Percentiles rank a stretch among this genome's conserved stretches.
phyloP scores from a whole-genome alignment of 345 rosid species.

The Populus euphratica region DNA sequence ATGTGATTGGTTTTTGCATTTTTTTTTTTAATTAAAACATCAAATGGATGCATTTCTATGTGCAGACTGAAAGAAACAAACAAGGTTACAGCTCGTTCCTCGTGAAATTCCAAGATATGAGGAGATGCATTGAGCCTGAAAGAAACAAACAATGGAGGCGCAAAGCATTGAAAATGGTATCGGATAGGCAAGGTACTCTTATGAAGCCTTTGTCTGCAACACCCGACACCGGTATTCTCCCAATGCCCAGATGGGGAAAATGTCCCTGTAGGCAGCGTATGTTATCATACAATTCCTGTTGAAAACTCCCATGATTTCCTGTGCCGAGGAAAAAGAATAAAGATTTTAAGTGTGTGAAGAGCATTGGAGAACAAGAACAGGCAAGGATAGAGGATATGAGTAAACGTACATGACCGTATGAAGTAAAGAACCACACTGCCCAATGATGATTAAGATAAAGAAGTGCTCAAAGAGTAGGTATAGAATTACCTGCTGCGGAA shows the following conservation, averaged over 20 bases:
- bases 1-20: too few relatives aligned
- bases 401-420: background rate
- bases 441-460: background rate
- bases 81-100: too few relatives aligned
- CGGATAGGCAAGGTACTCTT: background rate
- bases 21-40: too few relatives aligned
- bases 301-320: constrained; percentile 70
- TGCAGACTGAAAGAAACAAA: too few relatives aligned
- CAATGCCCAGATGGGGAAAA: constrained; percentile 65
- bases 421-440: background rate
- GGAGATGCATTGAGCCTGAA: background rate
- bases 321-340: background rate
- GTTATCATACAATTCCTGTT: constrained; percentile 62
- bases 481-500: constrained; percentile 56
- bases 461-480: background rate
- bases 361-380: background rate
- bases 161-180: background rate
- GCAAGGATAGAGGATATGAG: background rate
- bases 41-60: too few relatives aligned
- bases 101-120: background rate
- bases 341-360: background rate
- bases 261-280: constrained; percentile 54
- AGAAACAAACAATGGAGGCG: background rate
- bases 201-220: constrained; percentile 12
- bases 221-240: constrained; percentile 50